Base-by-base conservation (phyloP, 2,329 filamentous ascomycete species). In the Arthrinium phaeospermum region DNA sequence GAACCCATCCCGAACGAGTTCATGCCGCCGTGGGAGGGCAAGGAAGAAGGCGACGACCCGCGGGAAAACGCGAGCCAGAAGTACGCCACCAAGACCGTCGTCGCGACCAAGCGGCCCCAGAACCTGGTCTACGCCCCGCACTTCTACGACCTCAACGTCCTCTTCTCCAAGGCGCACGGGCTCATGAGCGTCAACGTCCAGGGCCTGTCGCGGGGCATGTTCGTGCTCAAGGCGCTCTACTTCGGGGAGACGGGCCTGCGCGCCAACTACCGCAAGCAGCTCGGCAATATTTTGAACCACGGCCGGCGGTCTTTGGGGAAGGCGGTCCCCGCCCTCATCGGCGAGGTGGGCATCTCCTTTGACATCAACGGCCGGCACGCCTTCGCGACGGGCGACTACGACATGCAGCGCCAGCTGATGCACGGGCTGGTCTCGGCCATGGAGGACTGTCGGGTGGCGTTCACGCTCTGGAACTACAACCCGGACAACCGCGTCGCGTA, bases 1-100 rank as follows among this genome's bases (percentile, higher is more conserved):
- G 83, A 84, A 57, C 83, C 83, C 4, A 80, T 85, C 13, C 83
- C 83, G 0, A 85, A 85, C 69, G 80, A 84, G 64, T 83, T 83
- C 30, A 80, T 84, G 46, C 83, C 83, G 0, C 80, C 81, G 0
- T 85, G 83, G 82, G 74, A 76, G 1, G 73, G 72, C 1, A 70
- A 76, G 37, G 37, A 68, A 4, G 72, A 67, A 12, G 61, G 34
- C 24, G 67, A 46, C 19, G 44, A 41, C 19, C 24, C 27, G 57
- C 45, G 27, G 45, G 13, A 12, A 22, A 34, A 61, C 53, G 6
- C 53, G 46, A 27, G 49, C 51, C 78, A 79, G 37, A 75, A 67
- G 2, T 80, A 82, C 69, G 78, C 78, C 37, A 78, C 75, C 49
- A 77, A 76, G 45, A 80, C 77, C 0, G 73, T 78, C 46, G 78